A percentile compares a stretch with the other conserved stretches of the same genome.
Evolutionary conservation across 2,329 filamentous ascomycete species (phyloP).

Genomic region (Verticillium alfalfae): DNA sequence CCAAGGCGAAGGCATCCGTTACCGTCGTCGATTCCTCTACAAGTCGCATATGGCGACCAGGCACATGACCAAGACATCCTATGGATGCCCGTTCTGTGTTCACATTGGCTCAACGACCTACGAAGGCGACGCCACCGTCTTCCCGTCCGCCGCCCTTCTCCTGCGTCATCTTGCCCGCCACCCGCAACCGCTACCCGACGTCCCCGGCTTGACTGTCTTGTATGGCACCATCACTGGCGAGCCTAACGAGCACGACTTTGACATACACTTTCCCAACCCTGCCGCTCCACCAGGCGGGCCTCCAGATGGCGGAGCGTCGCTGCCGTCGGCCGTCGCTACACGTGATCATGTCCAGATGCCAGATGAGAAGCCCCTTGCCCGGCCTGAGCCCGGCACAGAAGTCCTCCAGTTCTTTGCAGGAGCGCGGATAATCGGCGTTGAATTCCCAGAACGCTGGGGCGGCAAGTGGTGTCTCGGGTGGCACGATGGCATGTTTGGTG

Average conservation of each 20-base stretch:
- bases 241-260: slow-evolving; percentile 20
- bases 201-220: slow-evolving; percentile 28
- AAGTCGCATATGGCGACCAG: slow-evolving; percentile 31
- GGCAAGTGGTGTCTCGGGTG: slow-evolving; percentile 27
- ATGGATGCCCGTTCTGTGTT: slow-evolving; percentile 33
- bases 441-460: slow-evolving; percentile 26
- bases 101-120: slow-evolving; percentile 23
- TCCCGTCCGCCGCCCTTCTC: slow-evolving; percentile 26
- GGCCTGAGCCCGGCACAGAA: slow-evolving; percentile 23
- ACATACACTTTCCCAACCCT: slow-evolving; percentile 27
- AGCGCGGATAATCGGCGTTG: slow-evolving; percentile 22
- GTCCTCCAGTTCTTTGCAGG: slow-evolving; percentile 30
- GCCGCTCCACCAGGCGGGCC: slow-evolving; percentile 17
- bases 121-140: slow-evolving; percentile 35
- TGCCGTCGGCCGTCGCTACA: slow-evolving; percentile 24
- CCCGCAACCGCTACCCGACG: slow-evolving; percentile 29
- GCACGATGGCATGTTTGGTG: slow-evolving; percentile 22
- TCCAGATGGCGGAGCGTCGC: background rate
- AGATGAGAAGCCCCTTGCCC: slow-evolving; percentile 22
- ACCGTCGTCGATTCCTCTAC: slow-evolving; percentile 33
- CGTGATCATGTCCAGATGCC: slow-evolving; percentile 28
- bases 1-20: slow-evolving; percentile 26
- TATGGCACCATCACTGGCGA: slow-evolving; percentile 23
- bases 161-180: slow-evolving; percentile 32
- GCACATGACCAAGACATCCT: slow-evolving; percentile 27